Conservation (phyloP, 495 filamentous ascomycete genomes). For the Aspergillus cavernicola region DNA sequence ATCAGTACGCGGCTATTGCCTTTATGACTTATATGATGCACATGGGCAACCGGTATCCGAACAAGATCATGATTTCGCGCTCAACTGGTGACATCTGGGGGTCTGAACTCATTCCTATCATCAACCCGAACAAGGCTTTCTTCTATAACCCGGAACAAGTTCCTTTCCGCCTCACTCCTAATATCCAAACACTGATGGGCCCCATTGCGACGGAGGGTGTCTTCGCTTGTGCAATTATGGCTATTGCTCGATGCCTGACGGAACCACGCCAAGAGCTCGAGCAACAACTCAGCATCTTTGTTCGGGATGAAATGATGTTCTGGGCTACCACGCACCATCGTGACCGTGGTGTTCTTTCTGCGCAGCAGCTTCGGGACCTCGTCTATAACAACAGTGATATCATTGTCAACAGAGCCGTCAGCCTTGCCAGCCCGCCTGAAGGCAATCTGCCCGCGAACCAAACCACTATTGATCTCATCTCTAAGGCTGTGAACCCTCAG, state of each 20-base stretch:
- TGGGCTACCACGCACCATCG: constrained; percentile 88
- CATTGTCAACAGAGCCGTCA: constrained; percentile 84
- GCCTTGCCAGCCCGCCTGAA: constrained; percentile 62
- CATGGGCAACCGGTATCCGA: constrained; percentile 90
- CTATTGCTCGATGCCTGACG: constrained; percentile 91
- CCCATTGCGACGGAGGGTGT: constrained; percentile 94
- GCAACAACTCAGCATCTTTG: constrained; percentile 87
- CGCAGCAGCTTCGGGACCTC: constrained; percentile 73
- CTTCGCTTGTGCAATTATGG: constrained; percentile 88
- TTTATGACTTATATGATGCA: constrained; percentile 99
- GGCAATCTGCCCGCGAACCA: constrained; percentile 87
- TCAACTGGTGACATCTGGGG: constrained; percentile 93
- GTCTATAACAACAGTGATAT: constrained; percentile 85
- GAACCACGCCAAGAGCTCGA: constrained; percentile 87
- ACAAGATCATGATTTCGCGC: constrained; percentile 89
- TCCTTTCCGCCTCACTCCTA: constrained; percentile 94
- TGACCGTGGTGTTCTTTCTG: constrained; percentile 59
- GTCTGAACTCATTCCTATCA: constrained; percentile 81
- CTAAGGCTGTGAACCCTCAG: constrained; percentile 79
- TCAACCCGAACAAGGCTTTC: constrained; percentile 73
- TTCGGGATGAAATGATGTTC: constrained; percentile 96
- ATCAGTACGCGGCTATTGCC: constrained; percentile 91
- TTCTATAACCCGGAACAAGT: constrained; percentile 95
- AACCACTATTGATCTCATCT: constrained; percentile 89
- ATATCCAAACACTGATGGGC: constrained; percentile 92